phyloP scores from a whole-genome alignment of 2,329 filamentous ascomycete species.

The Trichoderma harzianum region DNA sequence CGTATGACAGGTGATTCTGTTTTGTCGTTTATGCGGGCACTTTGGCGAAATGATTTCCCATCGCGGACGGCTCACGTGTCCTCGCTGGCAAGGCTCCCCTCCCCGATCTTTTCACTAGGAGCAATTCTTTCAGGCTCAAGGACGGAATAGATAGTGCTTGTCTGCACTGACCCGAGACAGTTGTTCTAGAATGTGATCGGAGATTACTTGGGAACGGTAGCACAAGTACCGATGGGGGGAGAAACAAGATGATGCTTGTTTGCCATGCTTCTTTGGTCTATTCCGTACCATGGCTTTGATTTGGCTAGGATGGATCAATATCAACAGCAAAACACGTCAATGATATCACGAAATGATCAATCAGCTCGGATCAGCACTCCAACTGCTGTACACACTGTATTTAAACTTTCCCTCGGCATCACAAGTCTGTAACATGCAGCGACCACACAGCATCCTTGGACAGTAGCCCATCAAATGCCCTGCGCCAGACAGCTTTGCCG shows the following conservation, averaged over 20 bases:
- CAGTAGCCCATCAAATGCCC: neutral
- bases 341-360: neutral
- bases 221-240: neutral
- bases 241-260: neutral
- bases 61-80: constrained; percentile 4
- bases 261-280: neutral
- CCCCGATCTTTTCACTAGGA: neutral
- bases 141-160: neutral
- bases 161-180: neutral
- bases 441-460: neutral
- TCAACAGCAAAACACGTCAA: neutral
- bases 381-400: neutral
- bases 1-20: constrained; percentile 9
- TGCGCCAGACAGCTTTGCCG: neutral
- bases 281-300: neutral
- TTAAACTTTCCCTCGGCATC: neutral
- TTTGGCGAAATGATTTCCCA: constrained; percentile 15
- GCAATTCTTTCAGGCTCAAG: neutral
- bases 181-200: constrained; percentile 12
- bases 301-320: too few species aligned
- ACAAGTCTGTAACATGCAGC: neutral
- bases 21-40: constrained; percentile 10
- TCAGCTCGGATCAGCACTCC: neutral
- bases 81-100: neutral
- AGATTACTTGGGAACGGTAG: neutral